Base-by-base conservation (phyloP, 257 asterid species). In the Pogostemon cablin region DNA sequence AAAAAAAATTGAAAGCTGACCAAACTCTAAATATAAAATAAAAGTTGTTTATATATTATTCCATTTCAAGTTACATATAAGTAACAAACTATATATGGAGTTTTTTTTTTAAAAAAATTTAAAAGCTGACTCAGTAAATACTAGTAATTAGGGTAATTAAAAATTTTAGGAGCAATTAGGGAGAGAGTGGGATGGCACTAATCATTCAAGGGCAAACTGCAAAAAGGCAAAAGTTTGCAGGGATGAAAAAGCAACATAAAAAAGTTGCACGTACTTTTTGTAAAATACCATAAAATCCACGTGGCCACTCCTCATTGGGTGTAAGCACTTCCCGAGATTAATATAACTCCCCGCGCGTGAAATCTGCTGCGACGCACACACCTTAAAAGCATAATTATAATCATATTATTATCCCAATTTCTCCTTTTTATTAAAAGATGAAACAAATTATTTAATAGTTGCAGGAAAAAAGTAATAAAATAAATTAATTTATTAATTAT, bases 301-400 rank as follows among this genome's bases (percentile, higher is more conserved):
- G 83, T 75, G 86, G 62, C 3, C 0, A 0, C 0, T 2, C 9
- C 4, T 3, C 7, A 56, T 60, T 48, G 53, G 78, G 11, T 32
- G 20, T 1, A 43, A 4, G 41, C 50, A 43, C 32, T 0, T 3
- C 42, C n/a, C 42, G 20, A 15, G 49, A 58, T 47, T 70, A 53
- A 46, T 73, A 48, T 72, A 72, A 52, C 62, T 43, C 75, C 62
- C 48, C 75, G 68, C 72, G 80, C 86, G 75, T 79, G 88, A 74
- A 41, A 40, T 41, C 25, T 56, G 67, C 77, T 67, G 38, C 52
- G 40, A 65, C 72, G 43, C 72, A 42, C 63, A 66, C 70, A 43
- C 78, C 85, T 81, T 77, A 81, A 87, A 87, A 87, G 93, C 87
- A 84, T 82, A 65, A 73, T 59, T 41, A 72, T 50, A 75, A 50